A percentile compares a stretch with the other conserved stretches of the same genome.
Conservation (phyloP, 495 filamentous ascomycete species). For the Clohesyomyces aquaticus region DNA sequence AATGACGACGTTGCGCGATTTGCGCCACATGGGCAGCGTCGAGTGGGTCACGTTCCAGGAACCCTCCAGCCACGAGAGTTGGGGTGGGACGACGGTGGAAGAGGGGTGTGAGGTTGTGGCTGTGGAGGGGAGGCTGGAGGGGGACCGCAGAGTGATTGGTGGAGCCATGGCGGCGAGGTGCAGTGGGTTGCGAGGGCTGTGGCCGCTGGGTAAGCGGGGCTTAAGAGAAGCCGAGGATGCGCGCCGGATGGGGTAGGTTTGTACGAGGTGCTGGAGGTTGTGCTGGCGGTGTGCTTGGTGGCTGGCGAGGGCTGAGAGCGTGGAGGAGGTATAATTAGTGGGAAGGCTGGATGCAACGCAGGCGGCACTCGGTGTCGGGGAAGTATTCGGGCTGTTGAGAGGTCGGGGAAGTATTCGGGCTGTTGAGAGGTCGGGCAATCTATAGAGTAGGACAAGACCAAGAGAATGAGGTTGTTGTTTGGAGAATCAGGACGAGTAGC, state of each 20-base stretch:
- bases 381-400: too few relatives aligned
- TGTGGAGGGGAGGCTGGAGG: constrained; percentile 28
- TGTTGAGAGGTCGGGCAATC: too few relatives aligned
- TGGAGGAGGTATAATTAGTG: too few relatives aligned
- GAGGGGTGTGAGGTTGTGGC: constrained; percentile 37
- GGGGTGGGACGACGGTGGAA: constrained; percentile 50
- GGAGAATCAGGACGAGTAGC: too few relatives aligned
- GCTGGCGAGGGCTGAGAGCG: background rate
- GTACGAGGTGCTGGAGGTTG: constrained; percentile 5
- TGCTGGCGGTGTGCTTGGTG: background rate
- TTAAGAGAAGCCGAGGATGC: too few relatives aligned
- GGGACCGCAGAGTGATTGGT: constrained; percentile 20
- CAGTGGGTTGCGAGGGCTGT: background rate
- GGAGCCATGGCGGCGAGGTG: background rate
- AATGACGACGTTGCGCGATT: constrained; percentile 72
- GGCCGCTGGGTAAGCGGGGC: too few relatives aligned
- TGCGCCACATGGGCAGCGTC: constrained; percentile 75
- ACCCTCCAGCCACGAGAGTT: constrained; percentile 62
- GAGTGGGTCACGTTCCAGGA: constrained; percentile 79
- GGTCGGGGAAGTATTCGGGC: too few relatives aligned
- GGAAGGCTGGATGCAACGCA: too few relatives aligned
- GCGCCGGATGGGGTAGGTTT: background rate
- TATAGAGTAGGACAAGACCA: too few relatives aligned
- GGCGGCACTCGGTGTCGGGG: too few relatives aligned
- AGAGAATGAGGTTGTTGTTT: too few relatives aligned